Conservation (phyloP, 2,329 filamentous ascomycete species). For the Hypoxylon sp. region DNA sequence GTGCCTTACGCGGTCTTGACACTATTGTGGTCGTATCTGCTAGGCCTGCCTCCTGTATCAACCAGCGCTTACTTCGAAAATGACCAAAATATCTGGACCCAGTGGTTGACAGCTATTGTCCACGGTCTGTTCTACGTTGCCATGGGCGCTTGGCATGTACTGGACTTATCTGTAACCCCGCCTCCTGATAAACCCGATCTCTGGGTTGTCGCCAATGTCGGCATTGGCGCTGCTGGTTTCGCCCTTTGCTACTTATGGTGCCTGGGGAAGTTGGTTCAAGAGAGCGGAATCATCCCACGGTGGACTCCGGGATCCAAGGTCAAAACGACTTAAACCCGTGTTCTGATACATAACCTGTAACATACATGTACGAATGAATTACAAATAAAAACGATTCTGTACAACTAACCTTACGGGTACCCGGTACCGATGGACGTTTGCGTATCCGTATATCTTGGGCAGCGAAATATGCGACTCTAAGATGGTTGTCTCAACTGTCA, state of each 20-base stretch:
- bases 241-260: constrained; percentile 93
- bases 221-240: constrained; percentile 88
- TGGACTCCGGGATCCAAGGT: constrained; percentile 47
- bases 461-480: neutral
- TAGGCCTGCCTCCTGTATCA: constrained; percentile 86
- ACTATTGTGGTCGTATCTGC: constrained; percentile 89
- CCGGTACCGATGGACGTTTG: constrained; percentile 17
- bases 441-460: neutral
- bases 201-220: constrained; percentile 93
- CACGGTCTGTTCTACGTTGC: constrained; percentile 82
- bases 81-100: constrained; percentile 61
- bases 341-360: constrained; percentile 18
- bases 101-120: constrained; percentile 75
- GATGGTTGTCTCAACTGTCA: neutral
- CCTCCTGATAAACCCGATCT: constrained; percentile 88
- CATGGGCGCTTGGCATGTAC: constrained; percentile 86
- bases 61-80: constrained; percentile 76
- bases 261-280: constrained; percentile 74
- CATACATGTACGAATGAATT: constrained; percentile 25
- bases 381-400: constrained; percentile 21
- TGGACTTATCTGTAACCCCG: constrained; percentile 77
- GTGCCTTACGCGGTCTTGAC: constrained; percentile 90
- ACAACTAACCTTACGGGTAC: constrained; percentile 29
- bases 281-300: constrained; percentile 67
- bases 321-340: constrained; percentile 43